Evolutionary conservation across 257 asterid species (phyloP), one percentile per base, ranked within the genome.

Genomic region (Solanum sparsipilum): DNA sequence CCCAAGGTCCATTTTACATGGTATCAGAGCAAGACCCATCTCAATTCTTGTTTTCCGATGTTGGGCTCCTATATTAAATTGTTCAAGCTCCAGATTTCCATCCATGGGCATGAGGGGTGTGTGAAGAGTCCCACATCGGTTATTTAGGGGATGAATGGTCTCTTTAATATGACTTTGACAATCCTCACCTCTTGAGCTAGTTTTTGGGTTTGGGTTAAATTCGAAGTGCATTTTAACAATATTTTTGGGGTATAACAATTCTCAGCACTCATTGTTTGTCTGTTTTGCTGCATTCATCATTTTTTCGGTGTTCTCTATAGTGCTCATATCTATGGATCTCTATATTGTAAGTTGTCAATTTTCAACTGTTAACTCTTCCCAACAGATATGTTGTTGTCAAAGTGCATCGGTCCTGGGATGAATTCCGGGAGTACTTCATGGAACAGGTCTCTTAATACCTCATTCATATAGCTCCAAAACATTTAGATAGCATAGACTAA

Each of bases 361-460:
- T 68, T 91, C 79, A 52, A 86, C 82, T 91, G 75, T 91, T 94
- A 92, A 97, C 95, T 90, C 87, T 87, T 60, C 79, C 34, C 86
- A 29, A 86, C 88, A 95, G 98, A 93, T 97, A 90, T 91, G 99
- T 97, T 7, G 98, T 97, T 36, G 98, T 97, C 38, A 95, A 95
- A 93, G 94, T 94, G 90, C 99, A 96, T 88, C 84, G 86, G 86
- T 96, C 98, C 7, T 97, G 99, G 99, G 92, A 94, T 76, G 98
- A 97, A 68, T 97, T 96, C 89, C 94, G 93, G 73, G 96, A 94
- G 36, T 95, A 95, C 93, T 96, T 95, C 94, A 90, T 68, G 58
- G 90, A 89, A 90, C 99, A 96, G 99, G 98, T 97, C 67, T 52
- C 88, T 86, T 71, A 32, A 65, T 63, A 72, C 86, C 89, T 48